Evolutionary conservation across 495 filamentous ascomycete genomes (phyloP), one percentile per base, ranked within the genome.

Genomic region (Friedmanniomyces endolithicus): DNA sequence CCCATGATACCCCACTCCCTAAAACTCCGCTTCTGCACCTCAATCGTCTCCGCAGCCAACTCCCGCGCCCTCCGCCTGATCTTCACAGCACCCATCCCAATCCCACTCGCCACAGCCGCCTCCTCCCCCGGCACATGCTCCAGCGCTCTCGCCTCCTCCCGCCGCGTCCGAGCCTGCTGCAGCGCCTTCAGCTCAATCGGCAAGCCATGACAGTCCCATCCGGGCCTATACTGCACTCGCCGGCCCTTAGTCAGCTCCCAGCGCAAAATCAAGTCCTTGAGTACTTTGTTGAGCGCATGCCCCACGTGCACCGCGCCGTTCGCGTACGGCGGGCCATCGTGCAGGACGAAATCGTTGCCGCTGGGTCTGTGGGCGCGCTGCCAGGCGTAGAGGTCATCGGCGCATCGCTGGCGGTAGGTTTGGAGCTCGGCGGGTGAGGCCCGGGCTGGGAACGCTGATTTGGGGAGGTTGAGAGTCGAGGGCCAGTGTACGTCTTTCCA

Each of bases 121-220:
- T 61, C 52, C 50, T 53, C 35, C 29, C 43, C 37, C 4, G 58
- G 37, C 35, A 25, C 51, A 39, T 66, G 51, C 35, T 48, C 37
- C 41, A 57, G 11, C 19, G 57, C 56, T 24, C 19, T 47, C 19
- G 52, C 55, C 37, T 53, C 51, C 8, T 70, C 56, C 35, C 70
- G 72, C 43, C 74, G 68, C 44, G 69, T 68, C 24, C 40, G 25
- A 19, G 43, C 22, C 27, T 48, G 43, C 63, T 86, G 85, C 34
- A 98, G 78, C n/a, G 90, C 92, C 68, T 95, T 96, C 39, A 97
- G 73, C 74, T 99, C 92, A 70, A 99, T 99, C 8, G 92, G 92
- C 50, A 99, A 75, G 6, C 92, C 92, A 73, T 99, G 92, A 63
- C 92, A 99, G 68, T 99, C 92, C 94, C 94, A 99, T 29, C 92